Evolutionary conservation across 1,139 yeast genomes (phyloP), one percentile per base, ranked within the genome.

Genomic region (Geotrichum armillariae): DNA sequence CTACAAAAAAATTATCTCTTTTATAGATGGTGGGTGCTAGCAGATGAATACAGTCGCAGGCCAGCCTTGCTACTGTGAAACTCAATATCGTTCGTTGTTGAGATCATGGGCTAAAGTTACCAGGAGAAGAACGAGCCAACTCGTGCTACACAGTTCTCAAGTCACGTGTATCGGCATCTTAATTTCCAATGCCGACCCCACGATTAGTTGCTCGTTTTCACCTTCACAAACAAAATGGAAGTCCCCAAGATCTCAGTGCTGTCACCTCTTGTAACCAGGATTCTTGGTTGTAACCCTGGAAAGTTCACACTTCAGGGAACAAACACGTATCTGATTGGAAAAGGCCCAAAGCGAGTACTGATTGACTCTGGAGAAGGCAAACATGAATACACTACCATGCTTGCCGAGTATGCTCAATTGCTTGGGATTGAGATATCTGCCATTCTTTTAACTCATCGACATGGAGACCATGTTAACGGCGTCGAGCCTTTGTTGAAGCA

Each of bases 301-400:
- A 62, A 62, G 48, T 70, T 67, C 57, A 67, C 72, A 2, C 61
- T 70, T 3, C 73, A 70, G 49, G 74, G 74, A 21, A 70, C 74
- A n/a, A 70, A 70, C 56, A 70, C 74, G 2, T 70, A 70, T 53
- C 58, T 70, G 27, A 59, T 70, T 4, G 74, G 74, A 22, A 46
- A 58, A 6, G 73, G 73, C 17, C 42, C 46, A 11, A 53, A 57
- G 31, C 59, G 73, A 36, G 56, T 70, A 18, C 61, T 70, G 39
- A 56, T 70, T 17, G 74, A 70, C 53, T 64, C 73, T 3, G 74
- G 74, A n/a, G 70, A 67, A 22, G 73, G 72, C 11, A 47, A 46
- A 16, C 56, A 56, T 1, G 69, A 60, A 45, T 70, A 69, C 53
- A 51, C 60, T 1, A 50, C 55, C 14, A 50, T 61, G 37, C 58